Evolutionary conservation across 768 basidiomycete species (phyloP), one percentile per base, ranked within the genome.

Genomic region (Naganishia antarctica): DNA sequence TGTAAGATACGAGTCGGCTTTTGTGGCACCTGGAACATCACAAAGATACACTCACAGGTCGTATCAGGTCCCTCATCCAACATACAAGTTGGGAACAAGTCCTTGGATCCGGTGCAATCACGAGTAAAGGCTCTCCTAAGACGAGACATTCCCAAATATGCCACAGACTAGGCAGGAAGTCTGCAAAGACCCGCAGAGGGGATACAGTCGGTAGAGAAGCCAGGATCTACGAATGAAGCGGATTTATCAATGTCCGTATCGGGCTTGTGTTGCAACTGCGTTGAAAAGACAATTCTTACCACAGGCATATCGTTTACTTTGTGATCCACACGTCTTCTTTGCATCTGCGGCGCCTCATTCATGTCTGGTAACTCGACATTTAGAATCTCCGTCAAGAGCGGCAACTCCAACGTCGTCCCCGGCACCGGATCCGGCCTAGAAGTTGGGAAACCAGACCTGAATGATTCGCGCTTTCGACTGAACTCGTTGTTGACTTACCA

Each of bases 71-170:
- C 25, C 89, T 82, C 18, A 99, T 78, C 88, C 90, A 94, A 90
- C 91, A 92, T 4, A 97, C 81, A 18, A 89, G 87, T 69, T 91
- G 87, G 1, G 76, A 76, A 67, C 90, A 92, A 0, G 88, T 90
- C 73, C 86, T 82, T 0, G 88, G 83, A 21, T 93, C 91, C 0
- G 84, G 76, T 3, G 88, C 88, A 69, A 87, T 92, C 29, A 98
- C 81, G 21, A 98, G 78, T 7, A 99, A 82, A 0, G 94, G 91
- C 73, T 99, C 93, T 66, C 87, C 90, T 11, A 97, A 81, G 0
- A 97, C 82, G 0, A 97, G 80, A 61, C 92, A 92, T 77, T 99
- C 94, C 94, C 94, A 99, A 60, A 83, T 68, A 25, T 80, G 76
- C 77, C 81, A 79, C 4, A 81, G 60, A n/a, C 79, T 76, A 7